phyloP scores from a whole-genome alignment of 2,329 filamentous ascomycete species.

The Dactylella cylindrospora region DNA sequence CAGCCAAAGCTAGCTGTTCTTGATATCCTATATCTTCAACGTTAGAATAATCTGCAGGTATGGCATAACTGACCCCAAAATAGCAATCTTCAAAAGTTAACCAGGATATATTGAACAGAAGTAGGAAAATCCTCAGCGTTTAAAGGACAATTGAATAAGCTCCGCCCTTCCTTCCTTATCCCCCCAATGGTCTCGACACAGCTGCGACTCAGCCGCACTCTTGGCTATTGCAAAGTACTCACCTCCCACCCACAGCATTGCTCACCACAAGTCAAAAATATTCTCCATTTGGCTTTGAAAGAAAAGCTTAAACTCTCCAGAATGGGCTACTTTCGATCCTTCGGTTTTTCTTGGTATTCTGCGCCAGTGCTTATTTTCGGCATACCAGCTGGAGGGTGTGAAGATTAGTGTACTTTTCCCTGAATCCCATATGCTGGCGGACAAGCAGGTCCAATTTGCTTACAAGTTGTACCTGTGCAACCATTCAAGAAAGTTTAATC shows the following conservation, averaged over 20 bases:
- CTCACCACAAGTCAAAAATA: not conserved
- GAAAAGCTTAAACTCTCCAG: not conserved
- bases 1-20: too few relatives aligned
- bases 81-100: too few relatives aligned
- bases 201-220: slow-evolving; percentile 25
- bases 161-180: too few relatives aligned
- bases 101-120: not conserved
- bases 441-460: too few relatives aligned
- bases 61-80: too few relatives aligned
- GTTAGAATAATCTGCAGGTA: too few relatives aligned
- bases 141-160: too few relatives aligned
- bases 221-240: slow-evolving; percentile 10
- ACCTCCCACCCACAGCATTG: not conserved
- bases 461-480: not conserved
- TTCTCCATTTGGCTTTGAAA: too few relatives aligned
- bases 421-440: not conserved
- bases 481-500: not conserved
- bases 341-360: slow-evolving; percentile 7
- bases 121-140: not conserved
- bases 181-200: too few relatives aligned
- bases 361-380: slow-evolving; percentile 32
- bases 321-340: slow-evolving; percentile 21
- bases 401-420: slow-evolving; percentile 11
- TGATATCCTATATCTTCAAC: too few relatives aligned
- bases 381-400: not conserved